Evolutionary conservation across 2,329 filamentous ascomycete genomes (phyloP), one percentile per base, ranked within the genome.

Genomic region (Arachnomyces sp.): DNA sequence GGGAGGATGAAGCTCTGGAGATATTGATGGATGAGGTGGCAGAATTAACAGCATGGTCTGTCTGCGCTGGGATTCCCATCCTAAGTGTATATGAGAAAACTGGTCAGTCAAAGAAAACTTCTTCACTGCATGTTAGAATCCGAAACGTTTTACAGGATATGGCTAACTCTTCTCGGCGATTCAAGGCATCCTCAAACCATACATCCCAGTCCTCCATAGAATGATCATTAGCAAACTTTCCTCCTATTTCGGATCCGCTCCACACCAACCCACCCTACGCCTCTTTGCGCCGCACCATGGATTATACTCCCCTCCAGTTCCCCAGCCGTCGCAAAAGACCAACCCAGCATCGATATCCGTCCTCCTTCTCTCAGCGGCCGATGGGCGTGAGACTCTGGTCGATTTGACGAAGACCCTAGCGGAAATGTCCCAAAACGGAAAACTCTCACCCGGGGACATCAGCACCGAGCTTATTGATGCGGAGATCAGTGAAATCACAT

Each of bases 381-480:
- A 98, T 53, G 90, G 92, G 36, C 80, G 90, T 40, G 87, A 94
- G 56, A 95, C 90, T 3, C 78, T 98, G 47, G 89, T 98, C 31
- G 92, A 98, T 62, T 75, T 98, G 34, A 98, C 92, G 31, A 87
- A 89, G 57, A 96, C 93, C 1, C 73, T 98, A 15, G 79, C 90
- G 4, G 86, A 95, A 57, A 96, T 98, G 92, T 85, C 87, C 5
- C 92, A 96, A 62, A 80, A 82, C 51, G 80, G 80, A 43, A 95
- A 95, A 64, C 74, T 98, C 11, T 77, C 78, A 2, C 76, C 86
- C 1, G 72, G 78, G 25, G 89, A 98, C 58, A 89, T 98, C 55
- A 88, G 80, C 42, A 74, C 76, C 37, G 86, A 95, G 47, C 69
- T 98, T 37, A 81, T 98, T 38, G 88, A 96, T 56, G 84, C 86